A percentile compares a stretch with the other conserved stretches of the same genome.
Conservation (phyloP, 2,329 filamentous ascomycete genomes). For the Aspergillus felis region DNA sequence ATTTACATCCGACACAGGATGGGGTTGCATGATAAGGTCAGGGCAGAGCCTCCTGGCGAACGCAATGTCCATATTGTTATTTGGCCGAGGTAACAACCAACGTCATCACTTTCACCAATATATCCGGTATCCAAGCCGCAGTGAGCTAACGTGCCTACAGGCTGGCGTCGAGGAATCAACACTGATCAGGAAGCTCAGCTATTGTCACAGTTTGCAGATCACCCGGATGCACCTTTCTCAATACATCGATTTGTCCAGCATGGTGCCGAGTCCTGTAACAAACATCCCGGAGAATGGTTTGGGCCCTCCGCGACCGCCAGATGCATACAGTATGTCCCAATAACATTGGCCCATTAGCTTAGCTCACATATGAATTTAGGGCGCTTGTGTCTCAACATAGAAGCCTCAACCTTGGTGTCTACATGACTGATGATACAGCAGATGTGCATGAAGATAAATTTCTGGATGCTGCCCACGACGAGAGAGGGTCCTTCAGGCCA, state of each 20-base stretch:
- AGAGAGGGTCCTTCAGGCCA: slow-evolving; percentile 66
- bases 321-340: slow-evolving; percentile 74
- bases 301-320: slow-evolving; percentile 92
- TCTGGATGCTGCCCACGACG: slow-evolving; percentile 67
- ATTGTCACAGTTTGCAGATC: slow-evolving; percentile 80
- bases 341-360: background rate
- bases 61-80: slow-evolving; percentile 64
- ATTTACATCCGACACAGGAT: slow-evolving; percentile 91
- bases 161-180: slow-evolving; percentile 67
- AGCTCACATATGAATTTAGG: slow-evolving; percentile 44
- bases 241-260: slow-evolving; percentile 92
- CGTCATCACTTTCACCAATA: slow-evolving; percentile 2
- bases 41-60: slow-evolving; percentile 93
- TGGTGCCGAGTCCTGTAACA: slow-evolving; percentile 81
- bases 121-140: slow-evolving; percentile 14
- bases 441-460: slow-evolving; percentile 93
- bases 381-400: slow-evolving; percentile 66
- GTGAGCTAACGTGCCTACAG: slow-evolving; percentile 40
- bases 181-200: slow-evolving; percentile 64
- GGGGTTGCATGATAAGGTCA: slow-evolving; percentile 98
- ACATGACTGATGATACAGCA: slow-evolving; percentile 82
- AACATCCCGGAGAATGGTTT: slow-evolving; percentile 97
- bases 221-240: slow-evolving; percentile 81
- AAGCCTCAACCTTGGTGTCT: slow-evolving; percentile 67
- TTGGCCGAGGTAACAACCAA: slow-evolving; percentile 67